Base-by-base conservation (phyloP, 495 filamentous ascomycete species). In the Aspergillus kassunensis region DNA sequence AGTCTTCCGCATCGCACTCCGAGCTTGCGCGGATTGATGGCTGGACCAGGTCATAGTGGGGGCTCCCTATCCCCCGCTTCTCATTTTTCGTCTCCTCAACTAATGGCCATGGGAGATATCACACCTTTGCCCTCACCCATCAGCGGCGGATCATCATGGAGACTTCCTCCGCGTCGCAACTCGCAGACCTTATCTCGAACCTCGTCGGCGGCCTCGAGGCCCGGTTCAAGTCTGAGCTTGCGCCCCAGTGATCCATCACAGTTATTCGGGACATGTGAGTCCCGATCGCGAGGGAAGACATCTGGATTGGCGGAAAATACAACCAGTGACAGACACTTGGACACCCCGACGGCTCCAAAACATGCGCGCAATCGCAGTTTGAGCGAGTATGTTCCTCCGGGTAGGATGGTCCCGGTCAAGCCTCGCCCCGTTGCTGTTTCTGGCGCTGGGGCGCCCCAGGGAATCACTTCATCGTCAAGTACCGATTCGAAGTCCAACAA, bases 41-140 rank as follows among this genome's bases (percentile, higher is more conserved):
- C 61, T 40, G 65, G 64, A 18, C 53, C 69, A 10, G 52, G 63
- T n/a, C 69, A 68, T 16, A 77, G 72, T 54, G 65, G 74, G 3
- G 77, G 73, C 13, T 86, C 83, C 6, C 60, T 81, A 19, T 87
- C 84, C 2, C 83, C 83, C 1, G 76, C 72, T 23, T 86, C 84
- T 11, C 44, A 70, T 19, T 58, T 83, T 16, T 81, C 84, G 5
- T 88, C 84, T 15, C 90, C 91, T 2, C 81, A 85, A 51, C 77
- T 95, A 33, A 82, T 84, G 51, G 88, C 91, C 16, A 85, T 96
- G 81, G 81, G 82, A 33, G 90, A 96, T 61, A 84, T 98, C 51
- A 98, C 93, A 4, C 93, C 93, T 44, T 69, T 98, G 19, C 93
- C 93, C 10, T 97, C 93, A 5, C 93, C 93, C 7, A 78, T 97